Evolutionary conservation across 768 basidiomycete species (phyloP), one percentile per base, ranked within the genome.

Genomic region (Mrakia frigida): DNA sequence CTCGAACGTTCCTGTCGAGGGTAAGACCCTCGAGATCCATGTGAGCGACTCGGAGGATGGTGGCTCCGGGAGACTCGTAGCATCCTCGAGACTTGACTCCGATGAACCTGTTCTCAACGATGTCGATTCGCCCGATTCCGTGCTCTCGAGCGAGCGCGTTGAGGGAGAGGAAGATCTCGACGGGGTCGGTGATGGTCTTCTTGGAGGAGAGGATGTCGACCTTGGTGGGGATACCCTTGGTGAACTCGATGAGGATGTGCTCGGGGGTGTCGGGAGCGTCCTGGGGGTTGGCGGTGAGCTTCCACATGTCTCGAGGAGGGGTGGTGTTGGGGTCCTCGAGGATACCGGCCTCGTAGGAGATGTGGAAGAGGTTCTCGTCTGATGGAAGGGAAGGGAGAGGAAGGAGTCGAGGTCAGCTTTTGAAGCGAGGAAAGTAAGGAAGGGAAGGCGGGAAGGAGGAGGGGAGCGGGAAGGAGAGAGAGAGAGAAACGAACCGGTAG

Each of bases 31-130:
- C 97, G 80, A 99, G 85, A 80, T 99, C 97, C 84, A 99, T 87
- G 86, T 98, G 97, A 10, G 97, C 96, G 23, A 87, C 90, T 78
- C 97, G 92, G 67, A 99, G 87, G 85, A 98, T 98, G 70, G 95
- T 97, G 33, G 94, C 97, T 7, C 91, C 97, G 23, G 97, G 97
- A 1, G 92, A 91, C 85, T 99, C 97, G 86, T 99, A 99, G 86
- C 97, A 99, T n/a, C 97, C 97, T 43, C 97, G 92, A 68, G 92
- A 94, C 85, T 98, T 99, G 82, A 99, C 97, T 75, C 97, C 97
- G 83, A 98, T 98, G 86, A 97, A 99, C 73, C 97, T 89, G 87
- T 99, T 99, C 86, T 99, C 96, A 82, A 99, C 97, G 81, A 99
- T 98, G 84, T 99, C 97, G 85, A 98, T 92, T 77, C 97, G 89